These are phyloP conservation scores for Geosmithia putterillii DNA, from an alignment of 2,329 filamentous ascomycete species.

Conservation along the genomic window DNA sequence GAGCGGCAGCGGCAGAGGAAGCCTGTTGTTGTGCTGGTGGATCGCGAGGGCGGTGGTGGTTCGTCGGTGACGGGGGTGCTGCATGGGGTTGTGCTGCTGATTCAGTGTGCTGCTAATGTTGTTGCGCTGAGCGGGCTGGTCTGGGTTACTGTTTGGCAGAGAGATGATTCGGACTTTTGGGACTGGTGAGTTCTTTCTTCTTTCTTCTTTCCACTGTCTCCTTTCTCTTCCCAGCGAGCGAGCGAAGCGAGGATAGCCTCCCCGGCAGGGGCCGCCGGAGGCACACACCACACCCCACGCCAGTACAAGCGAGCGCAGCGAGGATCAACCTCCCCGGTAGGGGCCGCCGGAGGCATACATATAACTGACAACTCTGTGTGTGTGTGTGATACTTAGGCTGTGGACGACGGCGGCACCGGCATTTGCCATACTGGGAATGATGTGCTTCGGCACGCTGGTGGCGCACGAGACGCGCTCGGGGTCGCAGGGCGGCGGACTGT, in stretches of 20 bases:
- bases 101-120: slow-evolving; percentile 12
- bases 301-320: too few relatives aligned
- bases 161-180: slow-evolving; percentile 11
- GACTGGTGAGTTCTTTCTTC: slow-evolving; percentile 8
- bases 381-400: too few relatives aligned
- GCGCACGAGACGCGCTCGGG: slow-evolving; percentile 10
- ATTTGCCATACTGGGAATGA: slow-evolving; percentile 8
- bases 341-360: too few relatives aligned
- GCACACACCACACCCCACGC: too few relatives aligned
- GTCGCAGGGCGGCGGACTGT: slow-evolving; percentile 9
- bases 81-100: slow-evolving; percentile 13
- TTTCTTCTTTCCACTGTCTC: fast-evolving
- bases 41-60: background rate
- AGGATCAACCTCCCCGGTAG: too few relatives aligned
- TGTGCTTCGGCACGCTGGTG: slow-evolving; percentile 11
- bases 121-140: slow-evolving; percentile 12
- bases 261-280: too few relatives aligned
- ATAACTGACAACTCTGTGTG: too few relatives aligned
- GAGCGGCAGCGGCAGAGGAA: too few relatives aligned
- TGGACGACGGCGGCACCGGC: slow-evolving; percentile 11
- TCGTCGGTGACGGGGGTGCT: slow-evolving; percentile 4
- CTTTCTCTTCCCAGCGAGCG: too few relatives aligned
- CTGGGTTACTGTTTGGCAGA: slow-evolving; percentile 13
- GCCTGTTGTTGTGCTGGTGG: background rate
- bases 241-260: too few relatives aligned